Evolutionary conservation across 306 rosid genomes (phyloP).

Genomic region (Ochetophila trinervis): DNA sequence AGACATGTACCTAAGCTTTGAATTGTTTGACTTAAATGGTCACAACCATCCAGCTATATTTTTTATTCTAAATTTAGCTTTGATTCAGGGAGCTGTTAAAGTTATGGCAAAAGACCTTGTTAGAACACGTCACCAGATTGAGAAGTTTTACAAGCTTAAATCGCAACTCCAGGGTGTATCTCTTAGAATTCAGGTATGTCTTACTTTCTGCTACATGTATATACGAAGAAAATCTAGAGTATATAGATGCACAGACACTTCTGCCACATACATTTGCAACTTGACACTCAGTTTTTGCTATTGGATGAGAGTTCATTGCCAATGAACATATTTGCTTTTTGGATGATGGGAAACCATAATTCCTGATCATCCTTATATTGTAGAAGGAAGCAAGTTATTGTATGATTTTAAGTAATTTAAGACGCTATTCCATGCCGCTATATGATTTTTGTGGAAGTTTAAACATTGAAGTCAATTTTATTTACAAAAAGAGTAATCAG

Average conservation of each 20-base stretch:
- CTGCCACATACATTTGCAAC: too few species aligned
- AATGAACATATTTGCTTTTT: too few species aligned
- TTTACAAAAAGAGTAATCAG: too few species aligned
- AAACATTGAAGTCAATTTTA: too few species aligned
- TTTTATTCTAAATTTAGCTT: constrained; percentile 24
- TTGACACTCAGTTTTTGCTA: too few species aligned
- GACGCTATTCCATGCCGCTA: background rate
- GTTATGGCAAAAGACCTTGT: constrained; percentile 99
- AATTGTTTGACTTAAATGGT: background rate
- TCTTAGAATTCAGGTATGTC: constrained; percentile 87
- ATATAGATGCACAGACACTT: too few species aligned
- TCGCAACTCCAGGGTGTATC: constrained; percentile 99
- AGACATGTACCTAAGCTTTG: background rate
- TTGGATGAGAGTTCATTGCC: too few species aligned
- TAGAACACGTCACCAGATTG: constrained; percentile 95
- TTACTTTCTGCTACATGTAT: background rate
- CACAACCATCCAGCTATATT: constrained; percentile 13
- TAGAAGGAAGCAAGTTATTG: background rate
- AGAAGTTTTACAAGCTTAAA: constrained; percentile 94
- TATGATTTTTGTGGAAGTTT: too few species aligned
- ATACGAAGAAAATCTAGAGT: too few species aligned
- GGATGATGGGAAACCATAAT: too few species aligned
- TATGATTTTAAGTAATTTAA: background rate
- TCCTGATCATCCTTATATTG: too few species aligned
- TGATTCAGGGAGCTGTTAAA: constrained; percentile 90